Percentiles rank a stretch among this genome's conserved stretches.
Conservation (phyloP, 257 asterid genomes). For the Solanum pennellii region DNA sequence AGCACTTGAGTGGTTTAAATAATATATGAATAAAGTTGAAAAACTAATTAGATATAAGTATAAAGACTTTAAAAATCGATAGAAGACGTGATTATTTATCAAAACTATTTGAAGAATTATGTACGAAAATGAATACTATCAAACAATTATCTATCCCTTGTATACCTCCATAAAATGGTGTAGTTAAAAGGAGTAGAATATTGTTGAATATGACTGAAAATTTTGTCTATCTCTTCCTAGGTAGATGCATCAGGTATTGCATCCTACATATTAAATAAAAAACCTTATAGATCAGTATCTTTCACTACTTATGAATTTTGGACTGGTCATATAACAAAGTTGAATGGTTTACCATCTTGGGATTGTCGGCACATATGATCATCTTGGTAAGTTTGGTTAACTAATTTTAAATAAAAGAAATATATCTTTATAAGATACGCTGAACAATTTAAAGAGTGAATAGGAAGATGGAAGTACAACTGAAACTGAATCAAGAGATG, state of each 20-base stretch:
- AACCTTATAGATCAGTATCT: too few species aligned
- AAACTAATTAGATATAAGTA: neutral
- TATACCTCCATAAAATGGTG: neutral
- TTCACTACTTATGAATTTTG: neutral
- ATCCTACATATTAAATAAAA: neutral
- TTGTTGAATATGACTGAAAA: neutral
- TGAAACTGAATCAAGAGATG: neutral
- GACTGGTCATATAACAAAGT: neutral
- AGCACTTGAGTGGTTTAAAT: neutral
- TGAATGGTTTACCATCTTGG: neutral
- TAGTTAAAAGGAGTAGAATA: neutral
- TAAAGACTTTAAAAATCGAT: too few species aligned
- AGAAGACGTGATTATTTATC: too few species aligned
- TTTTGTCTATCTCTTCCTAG: neutral
- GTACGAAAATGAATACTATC: neutral
- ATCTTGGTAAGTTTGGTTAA: neutral
- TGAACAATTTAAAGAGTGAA: neutral
- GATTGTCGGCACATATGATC: neutral
- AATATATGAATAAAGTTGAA: too few species aligned
- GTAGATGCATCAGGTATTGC: neutral
- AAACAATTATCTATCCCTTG: neutral
- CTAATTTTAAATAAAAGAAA: too few species aligned
- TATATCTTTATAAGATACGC: neutral
- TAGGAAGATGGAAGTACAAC: neutral
- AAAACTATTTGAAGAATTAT: too few species aligned